Evolutionary conservation across 2,329 filamentous ascomycete species (phyloP).

Genomic region (Zymoseptoria ardabiliae): DNA sequence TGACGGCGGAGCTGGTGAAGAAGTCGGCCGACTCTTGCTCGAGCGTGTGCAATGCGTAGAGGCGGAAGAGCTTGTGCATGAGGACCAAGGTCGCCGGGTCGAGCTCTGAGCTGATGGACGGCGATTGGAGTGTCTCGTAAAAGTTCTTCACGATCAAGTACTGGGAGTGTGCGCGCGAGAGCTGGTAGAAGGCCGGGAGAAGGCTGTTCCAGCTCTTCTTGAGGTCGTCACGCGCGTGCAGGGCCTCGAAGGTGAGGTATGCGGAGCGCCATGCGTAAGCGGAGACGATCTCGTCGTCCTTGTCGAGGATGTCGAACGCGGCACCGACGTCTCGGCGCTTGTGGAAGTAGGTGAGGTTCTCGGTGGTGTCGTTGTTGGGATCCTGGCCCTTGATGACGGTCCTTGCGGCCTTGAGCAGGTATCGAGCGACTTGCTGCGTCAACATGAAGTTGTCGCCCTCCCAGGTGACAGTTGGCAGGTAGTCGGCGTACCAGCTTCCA

Average conservation of each 20-base stretch:
- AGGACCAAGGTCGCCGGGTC: constrained; percentile 51
- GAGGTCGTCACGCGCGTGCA: constrained; percentile 65
- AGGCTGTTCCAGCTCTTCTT: constrained; percentile 72
- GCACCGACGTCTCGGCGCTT: constrained; percentile 61
- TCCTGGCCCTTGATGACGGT: constrained; percentile 59
- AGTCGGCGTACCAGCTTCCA: constrained; percentile 66
- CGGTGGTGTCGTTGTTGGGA: constrained; percentile 60
- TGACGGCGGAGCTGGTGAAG: constrained; percentile 62
- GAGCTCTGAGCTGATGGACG: constrained; percentile 46
- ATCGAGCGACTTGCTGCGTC: constrained; percentile 69
- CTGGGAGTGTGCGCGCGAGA: constrained; percentile 67
- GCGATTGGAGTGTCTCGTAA: constrained; percentile 58
- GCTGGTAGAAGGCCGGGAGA: constrained; percentile 69
- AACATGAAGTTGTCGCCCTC: constrained; percentile 81
- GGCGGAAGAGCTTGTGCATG: constrained; percentile 60
- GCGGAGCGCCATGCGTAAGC: constrained; percentile 71
- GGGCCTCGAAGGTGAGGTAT: constrained; percentile 67
- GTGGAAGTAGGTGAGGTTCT: constrained; percentile 59
- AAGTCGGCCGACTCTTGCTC: constrained; percentile 65
- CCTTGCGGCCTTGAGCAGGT: constrained; percentile 68
- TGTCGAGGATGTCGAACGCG: constrained; percentile 66
- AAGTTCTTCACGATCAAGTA: constrained; percentile 76
- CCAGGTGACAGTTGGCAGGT: constrained; percentile 64
- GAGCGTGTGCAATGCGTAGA: constrained; percentile 58
- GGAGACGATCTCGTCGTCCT: constrained; percentile 61